Conservation (phyloP, 495 filamentous ascomycete genomes). For the Trypethelium eluteriae region DNA sequence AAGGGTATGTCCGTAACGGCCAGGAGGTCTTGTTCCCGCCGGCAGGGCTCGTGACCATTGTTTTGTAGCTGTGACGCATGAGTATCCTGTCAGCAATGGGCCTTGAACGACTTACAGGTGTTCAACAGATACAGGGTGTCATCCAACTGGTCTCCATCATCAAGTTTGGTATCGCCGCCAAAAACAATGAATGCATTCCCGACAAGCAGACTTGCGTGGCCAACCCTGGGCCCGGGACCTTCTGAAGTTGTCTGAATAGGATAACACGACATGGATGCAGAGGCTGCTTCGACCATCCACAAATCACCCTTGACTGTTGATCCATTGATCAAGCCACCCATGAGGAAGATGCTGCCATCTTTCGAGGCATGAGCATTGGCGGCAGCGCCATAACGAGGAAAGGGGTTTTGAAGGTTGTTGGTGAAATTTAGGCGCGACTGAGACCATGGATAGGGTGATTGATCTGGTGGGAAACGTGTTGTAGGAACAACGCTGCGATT, state of each 20-base stretch:
- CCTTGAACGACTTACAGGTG: constrained; percentile 63
- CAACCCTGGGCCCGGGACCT: constrained; percentile 90
- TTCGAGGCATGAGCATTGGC: constrained; percentile 89
- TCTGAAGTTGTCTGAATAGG: constrained; percentile 86
- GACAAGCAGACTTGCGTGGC: constrained; percentile 87
- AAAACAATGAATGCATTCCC: constrained; percentile 99
- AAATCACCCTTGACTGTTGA: constrained; percentile 92
- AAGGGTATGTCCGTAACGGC: constrained; percentile 91
- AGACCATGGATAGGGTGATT: constrained; percentile 90
- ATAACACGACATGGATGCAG: constrained; percentile 77
- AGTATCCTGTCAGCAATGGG: constrained; percentile 16
- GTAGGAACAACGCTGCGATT: neutral
- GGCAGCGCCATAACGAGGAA: constrained; percentile 94
- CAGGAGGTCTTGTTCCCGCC: constrained; percentile 69
- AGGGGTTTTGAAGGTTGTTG: constrained; percentile 73
- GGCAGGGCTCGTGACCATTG: constrained; percentile 96
- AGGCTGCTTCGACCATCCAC: constrained; percentile 91
- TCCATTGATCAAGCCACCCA: constrained; percentile 92
- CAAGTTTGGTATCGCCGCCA: constrained; percentile 94
- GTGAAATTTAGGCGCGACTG: constrained; percentile 81
- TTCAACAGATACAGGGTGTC: constrained; percentile 95
- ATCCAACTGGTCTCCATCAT: constrained; percentile 82
- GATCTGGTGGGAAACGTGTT: constrained; percentile 35
- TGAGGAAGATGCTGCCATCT: constrained; percentile 94
- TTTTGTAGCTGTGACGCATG: constrained; percentile 62